phyloP scores from a whole-genome alignment of 768 basidiomycete genomes.

The Asterophora parasitica region DNA sequence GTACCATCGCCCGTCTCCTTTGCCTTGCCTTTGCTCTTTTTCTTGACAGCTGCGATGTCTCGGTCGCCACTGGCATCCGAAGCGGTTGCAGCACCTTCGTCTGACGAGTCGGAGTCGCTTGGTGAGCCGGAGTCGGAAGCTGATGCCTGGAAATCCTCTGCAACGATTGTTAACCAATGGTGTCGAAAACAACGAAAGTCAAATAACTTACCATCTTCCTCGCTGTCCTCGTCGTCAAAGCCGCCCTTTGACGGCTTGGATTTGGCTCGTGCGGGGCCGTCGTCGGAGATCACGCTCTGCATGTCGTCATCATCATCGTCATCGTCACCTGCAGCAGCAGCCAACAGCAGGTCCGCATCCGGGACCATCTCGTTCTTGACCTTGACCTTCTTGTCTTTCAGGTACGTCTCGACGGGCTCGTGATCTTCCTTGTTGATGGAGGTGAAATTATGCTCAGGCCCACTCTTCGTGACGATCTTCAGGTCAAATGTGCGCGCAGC shows the following conservation, averaged over 20 bases:
- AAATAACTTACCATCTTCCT: constrained; percentile 54
- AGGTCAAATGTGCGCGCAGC: constrained; percentile 93
- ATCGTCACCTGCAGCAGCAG: constrained; percentile 57
- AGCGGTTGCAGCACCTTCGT: constrained; percentile 70
- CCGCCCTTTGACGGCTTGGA: constrained; percentile 42
- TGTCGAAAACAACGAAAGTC: neutral
- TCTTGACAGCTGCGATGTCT: constrained; percentile 43
- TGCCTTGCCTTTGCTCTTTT: constrained; percentile 38
- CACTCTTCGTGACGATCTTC: constrained; percentile 79
- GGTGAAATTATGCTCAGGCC: constrained; percentile 84
- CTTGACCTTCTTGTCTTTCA: constrained; percentile 87
- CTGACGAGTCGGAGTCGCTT: constrained; percentile 62
- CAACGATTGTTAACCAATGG: constrained; percentile 2
- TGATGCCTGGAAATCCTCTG: constrained; percentile 90
- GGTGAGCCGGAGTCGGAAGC: constrained; percentile 88
- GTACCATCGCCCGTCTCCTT: constrained; percentile 35
- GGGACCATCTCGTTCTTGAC: constrained; percentile 95
- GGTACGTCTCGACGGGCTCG: constrained; percentile 75
- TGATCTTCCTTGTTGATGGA: constrained; percentile 96
- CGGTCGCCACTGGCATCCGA: constrained; percentile 83
- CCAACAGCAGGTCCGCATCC: constrained; percentile 74
- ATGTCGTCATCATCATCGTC: constrained; percentile 82
- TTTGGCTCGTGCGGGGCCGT: constrained; percentile 51
- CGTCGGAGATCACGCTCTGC: constrained; percentile 76
- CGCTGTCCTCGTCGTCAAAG: constrained; percentile 74